Conservation (phyloP, 352 stramenopile genomes). For the Aphanomyces euteiches region DNA sequence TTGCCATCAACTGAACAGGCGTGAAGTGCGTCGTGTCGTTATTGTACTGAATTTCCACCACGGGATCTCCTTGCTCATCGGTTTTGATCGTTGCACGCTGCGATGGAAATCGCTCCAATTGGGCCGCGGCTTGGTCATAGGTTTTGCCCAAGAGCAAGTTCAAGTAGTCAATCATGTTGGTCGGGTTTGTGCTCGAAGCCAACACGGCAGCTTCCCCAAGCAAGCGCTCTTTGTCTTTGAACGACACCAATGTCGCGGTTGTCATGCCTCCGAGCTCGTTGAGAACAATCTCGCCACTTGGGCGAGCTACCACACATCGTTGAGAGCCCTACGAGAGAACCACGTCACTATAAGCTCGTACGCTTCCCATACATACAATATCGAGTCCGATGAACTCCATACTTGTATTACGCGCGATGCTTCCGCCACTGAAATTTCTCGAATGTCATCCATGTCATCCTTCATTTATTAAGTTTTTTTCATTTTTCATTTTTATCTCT, state of each 20-base stretch:
- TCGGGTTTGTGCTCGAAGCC: conserved; percentile 76
- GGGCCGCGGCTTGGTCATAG: conserved; percentile 40
- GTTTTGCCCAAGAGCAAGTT: conserved; percentile 62
- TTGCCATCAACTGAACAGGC: conserved; percentile 66
- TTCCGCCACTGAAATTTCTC: conserved; percentile 1
- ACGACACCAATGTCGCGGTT: conserved; percentile 81
- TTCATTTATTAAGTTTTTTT: too few relatives aligned
- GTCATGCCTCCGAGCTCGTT: conserved; percentile 87
- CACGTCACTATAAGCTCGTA: conserved; percentile 21
- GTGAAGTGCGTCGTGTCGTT: conserved; percentile 48
- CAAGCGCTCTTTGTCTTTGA: conserved; percentile 80
- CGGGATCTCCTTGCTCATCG: conserved; percentile 36
- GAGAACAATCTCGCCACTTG: conserved; percentile 74
- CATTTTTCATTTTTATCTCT: not conserved
- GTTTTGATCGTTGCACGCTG: conserved; percentile 48
- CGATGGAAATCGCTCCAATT: conserved; percentile 45
- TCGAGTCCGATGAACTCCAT: conserved; percentile 62
- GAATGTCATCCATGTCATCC: conserved; percentile 2
- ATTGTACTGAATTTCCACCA: conserved; percentile 63
- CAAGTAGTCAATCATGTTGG: conserved; percentile 72
- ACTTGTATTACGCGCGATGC: not conserved
- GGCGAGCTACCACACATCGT: conserved; percentile 69
- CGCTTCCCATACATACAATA: conserved; percentile 49
- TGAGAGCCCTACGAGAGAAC: conserved; percentile 50
- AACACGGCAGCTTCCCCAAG: conserved; percentile 82